Evolutionary conservation across 257 asterid genomes (phyloP).

Genomic region (Gentiana dahurica): DNA sequence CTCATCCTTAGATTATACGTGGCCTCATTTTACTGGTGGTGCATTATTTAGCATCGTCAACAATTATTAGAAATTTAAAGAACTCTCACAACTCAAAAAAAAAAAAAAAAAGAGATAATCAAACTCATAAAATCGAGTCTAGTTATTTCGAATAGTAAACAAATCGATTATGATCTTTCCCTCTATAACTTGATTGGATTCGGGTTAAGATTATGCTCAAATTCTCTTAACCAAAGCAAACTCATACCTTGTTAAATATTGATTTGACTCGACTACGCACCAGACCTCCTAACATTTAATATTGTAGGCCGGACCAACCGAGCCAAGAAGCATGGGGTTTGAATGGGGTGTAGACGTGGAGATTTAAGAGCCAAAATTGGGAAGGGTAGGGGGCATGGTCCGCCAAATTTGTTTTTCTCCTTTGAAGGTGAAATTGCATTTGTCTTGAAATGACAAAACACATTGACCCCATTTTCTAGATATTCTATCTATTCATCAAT

Average conservation of each 20-base stretch:
- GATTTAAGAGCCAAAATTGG: constrained; percentile 21
- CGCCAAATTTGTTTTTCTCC: constrained; percentile 1
- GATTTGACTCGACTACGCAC: background rate
- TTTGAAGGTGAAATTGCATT: constrained; percentile 16
- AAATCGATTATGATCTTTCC: background rate
- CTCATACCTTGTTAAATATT: too few species aligned
- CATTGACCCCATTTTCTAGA: constrained; percentile 26
- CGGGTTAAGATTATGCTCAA: too few species aligned
- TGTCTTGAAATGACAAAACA: constrained; percentile 54
- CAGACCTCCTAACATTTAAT: constrained; percentile 21
- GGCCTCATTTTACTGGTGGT: too few species aligned
- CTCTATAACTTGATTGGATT: background rate
- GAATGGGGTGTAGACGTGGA: constrained; percentile 25
- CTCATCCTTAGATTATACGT: too few species aligned
- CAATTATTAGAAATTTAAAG: too few species aligned
- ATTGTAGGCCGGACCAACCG: constrained; percentile 30
- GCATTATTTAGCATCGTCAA: too few species aligned
- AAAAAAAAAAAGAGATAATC: too few species aligned
- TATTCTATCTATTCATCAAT: constrained; percentile 2
- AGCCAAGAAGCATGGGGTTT: constrained; percentile 41
- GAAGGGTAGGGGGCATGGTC: constrained; percentile 7
- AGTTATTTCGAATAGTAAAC: background rate
- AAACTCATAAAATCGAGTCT: too few species aligned
- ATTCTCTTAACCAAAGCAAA: too few species aligned
- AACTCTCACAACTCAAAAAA: too few species aligned